phyloP scores from a whole-genome alignment of 1,284 basidiomycete genomes.

The Ceratobasidium papillatum region DNA sequence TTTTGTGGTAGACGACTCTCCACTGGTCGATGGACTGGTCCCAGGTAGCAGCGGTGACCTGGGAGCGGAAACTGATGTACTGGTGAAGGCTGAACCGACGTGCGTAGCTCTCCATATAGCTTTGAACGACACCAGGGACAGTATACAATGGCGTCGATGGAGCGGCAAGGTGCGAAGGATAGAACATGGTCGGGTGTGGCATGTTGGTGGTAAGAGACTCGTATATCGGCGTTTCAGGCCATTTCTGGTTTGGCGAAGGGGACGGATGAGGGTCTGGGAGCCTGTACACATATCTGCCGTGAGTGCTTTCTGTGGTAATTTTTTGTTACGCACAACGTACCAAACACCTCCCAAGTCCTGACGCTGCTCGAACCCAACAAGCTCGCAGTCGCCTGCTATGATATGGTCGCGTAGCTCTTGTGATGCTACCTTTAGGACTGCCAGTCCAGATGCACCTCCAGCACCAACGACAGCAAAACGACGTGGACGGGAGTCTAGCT shows the following conservation, averaged over 20 bases:
- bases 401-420: constrained; percentile 63
- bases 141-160: constrained; percentile 76
- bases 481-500: constrained; percentile 18
- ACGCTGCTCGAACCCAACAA: constrained; percentile 68
- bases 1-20: constrained; percentile 53
- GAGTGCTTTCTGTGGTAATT: not conserved
- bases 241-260: constrained; percentile 54
- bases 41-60: constrained; percentile 50
- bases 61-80: constrained; percentile 61
- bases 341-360: constrained; percentile 76
- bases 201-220: constrained; percentile 79
- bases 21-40: constrained; percentile 55
- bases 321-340: constrained; percentile 53
- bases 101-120: constrained; percentile 70
- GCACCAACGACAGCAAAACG: constrained; percentile 73
- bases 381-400: constrained; percentile 62
- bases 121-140: constrained; percentile 61
- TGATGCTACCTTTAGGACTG: constrained; percentile 67
- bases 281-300: constrained; percentile 32
- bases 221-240: constrained; percentile 74
- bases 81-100: constrained; percentile 63
- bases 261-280: constrained; percentile 20
- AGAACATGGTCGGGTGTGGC: constrained; percentile 78
- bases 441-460: constrained; percentile 72
- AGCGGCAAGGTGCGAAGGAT: constrained; percentile 67